Base-by-base conservation (phyloP, 768 basidiomycete genomes). In the Phylloporus arenicola region DNA sequence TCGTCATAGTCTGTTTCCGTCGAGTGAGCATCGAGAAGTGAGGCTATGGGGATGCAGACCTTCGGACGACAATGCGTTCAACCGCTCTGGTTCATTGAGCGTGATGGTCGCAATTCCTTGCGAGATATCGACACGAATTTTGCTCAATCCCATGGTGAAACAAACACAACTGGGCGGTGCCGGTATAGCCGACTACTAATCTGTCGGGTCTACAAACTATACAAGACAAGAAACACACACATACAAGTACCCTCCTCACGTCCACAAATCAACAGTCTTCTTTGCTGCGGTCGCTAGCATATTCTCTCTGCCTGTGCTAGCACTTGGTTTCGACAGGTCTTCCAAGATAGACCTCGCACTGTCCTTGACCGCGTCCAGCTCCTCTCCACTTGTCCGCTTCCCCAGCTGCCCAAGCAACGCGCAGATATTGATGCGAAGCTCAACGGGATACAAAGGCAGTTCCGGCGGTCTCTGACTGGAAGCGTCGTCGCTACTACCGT, bases 351-450 rank as follows among this genome's bases (percentile, higher is more conserved):
- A 74, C 43, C 71, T 65, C 22, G 78, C 69, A 39, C 68, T 67
- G 6, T 76, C 77, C 65, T 82, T 81, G 46, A 89, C 60, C 30
- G 64, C 69, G 22, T 68, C 65, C 48, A 82, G 64, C 27, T 77
- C 73, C 4, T 76, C 74, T 7, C 75, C 75, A 9, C 76, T 64
- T 3, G 72, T 68, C 58, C 82, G 74, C 57, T 76, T 77, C 30
- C 77, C 77, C 17, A 88, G 62, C 55, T 88, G 84, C 35, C 79
- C 73, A 24, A 92, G 68, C 52, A 92, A 75, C 7, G 84, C 78
- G 62, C 88, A 90, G 16, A 82, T 78, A 58, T 92, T 92, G 24
- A 80, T 72, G 42, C 88, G 80, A 50, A 92, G 79, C 70, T 92
- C 90, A 17, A 80, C 69, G n/a, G 84, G 84, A 59, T 82, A 83